These are phyloP conservation scores for Wallacemonas rigidus DNA, from an alignment of 208 protist genomes.

Conservation along the genomic window DNA sequence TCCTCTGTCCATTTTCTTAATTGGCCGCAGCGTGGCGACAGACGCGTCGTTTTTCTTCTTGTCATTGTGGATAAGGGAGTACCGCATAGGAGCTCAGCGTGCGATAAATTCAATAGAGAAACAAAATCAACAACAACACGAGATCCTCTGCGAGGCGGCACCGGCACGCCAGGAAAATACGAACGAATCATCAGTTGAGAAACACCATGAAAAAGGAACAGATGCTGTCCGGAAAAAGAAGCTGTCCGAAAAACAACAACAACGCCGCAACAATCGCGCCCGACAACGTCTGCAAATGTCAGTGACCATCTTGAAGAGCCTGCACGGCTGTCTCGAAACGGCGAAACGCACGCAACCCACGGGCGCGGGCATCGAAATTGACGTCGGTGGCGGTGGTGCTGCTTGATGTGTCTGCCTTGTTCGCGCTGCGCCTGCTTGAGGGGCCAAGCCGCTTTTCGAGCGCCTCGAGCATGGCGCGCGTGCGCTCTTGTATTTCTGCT, in stretches of 20 bases:
- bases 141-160: background rate
- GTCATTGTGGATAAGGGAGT: too few relatives aligned
- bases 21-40: too few relatives aligned
- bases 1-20: too few relatives aligned
- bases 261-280: too few relatives aligned
- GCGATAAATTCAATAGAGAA: background rate
- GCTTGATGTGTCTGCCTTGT: background rate
- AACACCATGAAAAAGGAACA: background rate
- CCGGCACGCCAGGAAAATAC: background rate
- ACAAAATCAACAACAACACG: conserved; percentile 4
- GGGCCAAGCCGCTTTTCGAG: conserved; percentile 27
- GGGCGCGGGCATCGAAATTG: conserved; percentile 20
- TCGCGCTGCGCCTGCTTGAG: background rate
- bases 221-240: background rate
- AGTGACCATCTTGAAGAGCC: conserved; percentile 5
- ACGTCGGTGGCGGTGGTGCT: background rate
- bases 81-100: background rate
- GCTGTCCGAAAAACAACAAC: too few relatives aligned
- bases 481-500: conserved; percentile 11
- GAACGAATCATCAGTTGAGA: too few relatives aligned
- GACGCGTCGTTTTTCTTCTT: too few relatives aligned
- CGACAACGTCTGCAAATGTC: background rate
- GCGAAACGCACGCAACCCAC: conserved; percentile 25
- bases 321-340: conserved; percentile 32
- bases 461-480: conserved; percentile 27